These are phyloP conservation scores for Mortierella sp. DNA, from an alignment of 371 early-diverging fungal genomes.

Conservation along the genomic window DNA sequence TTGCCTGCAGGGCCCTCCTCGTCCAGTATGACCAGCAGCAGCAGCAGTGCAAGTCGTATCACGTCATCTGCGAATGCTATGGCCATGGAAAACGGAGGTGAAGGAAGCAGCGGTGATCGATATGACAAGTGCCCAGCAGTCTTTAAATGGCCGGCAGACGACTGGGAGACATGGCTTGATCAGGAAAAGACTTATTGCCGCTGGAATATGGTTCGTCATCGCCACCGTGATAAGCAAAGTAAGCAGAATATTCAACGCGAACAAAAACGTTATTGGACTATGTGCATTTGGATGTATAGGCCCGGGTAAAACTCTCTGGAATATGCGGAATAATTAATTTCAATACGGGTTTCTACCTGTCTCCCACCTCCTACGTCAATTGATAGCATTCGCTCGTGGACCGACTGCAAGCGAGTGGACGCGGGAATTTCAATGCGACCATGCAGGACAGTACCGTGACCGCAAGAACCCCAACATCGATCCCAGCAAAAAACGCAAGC, in stretches of 20 bases:
- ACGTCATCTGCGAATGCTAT: not conserved
- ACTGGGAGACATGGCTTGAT: conserved; percentile 56
- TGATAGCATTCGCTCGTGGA: conserved; percentile 46
- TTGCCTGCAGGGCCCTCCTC: conserved; percentile 1
- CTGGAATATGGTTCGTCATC: conserved; percentile 47
- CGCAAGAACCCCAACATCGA: conserved; percentile 50
- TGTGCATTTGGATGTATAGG: too few species aligned
- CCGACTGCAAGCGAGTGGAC: conserved; percentile 57
- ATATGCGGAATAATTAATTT: not conserved
- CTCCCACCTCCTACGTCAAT: not conserved
- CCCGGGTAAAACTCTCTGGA: not conserved
- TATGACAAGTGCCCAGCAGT: conserved; percentile 38
- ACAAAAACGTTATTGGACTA: too few species aligned
- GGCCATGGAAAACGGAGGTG: not conserved
- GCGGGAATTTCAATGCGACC: conserved; percentile 53
- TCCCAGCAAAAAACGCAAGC: conserved; percentile 53
- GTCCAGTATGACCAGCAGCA: not conserved
- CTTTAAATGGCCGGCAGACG: conserved; percentile 23
- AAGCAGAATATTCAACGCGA: not conserved
- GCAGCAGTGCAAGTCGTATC: not conserved
- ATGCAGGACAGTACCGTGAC: conserved; percentile 53
- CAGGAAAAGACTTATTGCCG: conserved; percentile 34
- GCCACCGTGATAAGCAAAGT: conserved; percentile 51
- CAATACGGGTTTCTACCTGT: not conserved
- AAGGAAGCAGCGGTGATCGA: conserved; percentile 1